Conservation (phyloP, 768 basidiomycete species). For the Boletus sp. region DNA sequence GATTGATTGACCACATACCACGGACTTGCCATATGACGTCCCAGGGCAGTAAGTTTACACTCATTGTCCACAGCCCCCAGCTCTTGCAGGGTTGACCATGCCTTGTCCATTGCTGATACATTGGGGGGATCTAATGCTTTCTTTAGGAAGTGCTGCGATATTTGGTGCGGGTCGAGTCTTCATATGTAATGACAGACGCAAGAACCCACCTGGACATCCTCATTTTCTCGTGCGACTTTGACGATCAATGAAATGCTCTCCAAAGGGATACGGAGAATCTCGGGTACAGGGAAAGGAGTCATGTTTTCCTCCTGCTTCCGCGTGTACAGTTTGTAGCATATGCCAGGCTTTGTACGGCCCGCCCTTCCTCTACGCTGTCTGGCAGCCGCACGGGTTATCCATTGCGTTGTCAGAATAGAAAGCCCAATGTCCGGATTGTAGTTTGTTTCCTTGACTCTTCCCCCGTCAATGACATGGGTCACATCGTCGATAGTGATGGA, state of each 20-base stretch:
- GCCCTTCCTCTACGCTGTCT: constrained; percentile 86
- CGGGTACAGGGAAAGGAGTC: constrained; percentile 74
- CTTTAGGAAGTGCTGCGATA: constrained; percentile 52
- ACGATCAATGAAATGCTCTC: constrained; percentile 80
- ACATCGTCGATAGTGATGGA: constrained; percentile 91
- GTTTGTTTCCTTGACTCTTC: constrained; percentile 82
- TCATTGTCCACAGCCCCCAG: constrained; percentile 71
- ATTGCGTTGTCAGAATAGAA: constrained; percentile 73
- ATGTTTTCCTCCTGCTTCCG: constrained; percentile 65
- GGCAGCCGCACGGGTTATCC: constrained; percentile 75
- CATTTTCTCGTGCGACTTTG: constrained; percentile 72
- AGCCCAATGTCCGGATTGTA: constrained; percentile 68
- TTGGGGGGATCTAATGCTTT: constrained; percentile 85
- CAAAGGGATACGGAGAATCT: constrained; percentile 83
- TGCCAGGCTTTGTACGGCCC: constrained; percentile 76
- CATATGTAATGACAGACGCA: background rate
- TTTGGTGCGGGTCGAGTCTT: background rate
- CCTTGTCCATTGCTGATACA: constrained; percentile 67
- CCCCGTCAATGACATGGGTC: constrained; percentile 78
- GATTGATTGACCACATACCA: background rate
- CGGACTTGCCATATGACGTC: constrained; percentile 64
- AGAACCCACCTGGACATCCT: constrained; percentile 67
- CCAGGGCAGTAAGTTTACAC: constrained; percentile 74
- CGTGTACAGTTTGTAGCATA: constrained; percentile 89
- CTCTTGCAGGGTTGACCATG: constrained; percentile 69